phyloP scores from a whole-genome alignment of 768 basidiomycete genomes.

The Lactarius akahatsu region DNA sequence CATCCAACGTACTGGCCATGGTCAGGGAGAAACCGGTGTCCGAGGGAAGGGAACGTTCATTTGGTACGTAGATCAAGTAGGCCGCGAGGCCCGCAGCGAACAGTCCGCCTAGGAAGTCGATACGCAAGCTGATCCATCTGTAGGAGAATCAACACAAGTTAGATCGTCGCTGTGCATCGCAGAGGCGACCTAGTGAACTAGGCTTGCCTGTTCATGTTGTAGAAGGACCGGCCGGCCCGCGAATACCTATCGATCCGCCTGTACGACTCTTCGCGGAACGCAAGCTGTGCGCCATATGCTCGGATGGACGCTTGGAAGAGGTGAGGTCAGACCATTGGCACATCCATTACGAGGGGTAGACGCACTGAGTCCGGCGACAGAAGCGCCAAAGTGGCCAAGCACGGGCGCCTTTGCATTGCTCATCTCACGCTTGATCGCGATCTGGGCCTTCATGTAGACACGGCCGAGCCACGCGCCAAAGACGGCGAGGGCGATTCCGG shows the following conservation, averaged over 20 bases:
- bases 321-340: background rate
- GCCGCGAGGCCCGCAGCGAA: slow-evolving; percentile 51
- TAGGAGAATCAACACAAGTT: background rate
- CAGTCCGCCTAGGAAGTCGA: slow-evolving; percentile 57
- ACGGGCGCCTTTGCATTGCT: slow-evolving; percentile 50
- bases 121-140: slow-evolving; percentile 50
- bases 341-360: background rate
- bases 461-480: slow-evolving; percentile 47
- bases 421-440: slow-evolving; percentile 57
- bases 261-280: slow-evolving; percentile 44
- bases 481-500: slow-evolving; percentile 38
- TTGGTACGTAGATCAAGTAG: slow-evolving; percentile 49
- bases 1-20: slow-evolving; percentile 40
- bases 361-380: slow-evolving; percentile 50
- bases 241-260: slow-evolving; percentile 49
- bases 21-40: slow-evolving; percentile 42
- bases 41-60: slow-evolving; percentile 36
- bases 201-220: slow-evolving; percentile 47
- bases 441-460: slow-evolving; percentile 55
- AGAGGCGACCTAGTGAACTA: background rate
- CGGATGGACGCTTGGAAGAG: slow-evolving; percentile 44
- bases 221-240: slow-evolving; percentile 44
- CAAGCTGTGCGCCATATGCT: slow-evolving; percentile 53
- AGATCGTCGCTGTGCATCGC: background rate
- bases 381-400: slow-evolving; percentile 51